Evolutionary conservation across 495 filamentous ascomycete species (phyloP).

Genomic region (Tuber microsphaerosporum): DNA sequence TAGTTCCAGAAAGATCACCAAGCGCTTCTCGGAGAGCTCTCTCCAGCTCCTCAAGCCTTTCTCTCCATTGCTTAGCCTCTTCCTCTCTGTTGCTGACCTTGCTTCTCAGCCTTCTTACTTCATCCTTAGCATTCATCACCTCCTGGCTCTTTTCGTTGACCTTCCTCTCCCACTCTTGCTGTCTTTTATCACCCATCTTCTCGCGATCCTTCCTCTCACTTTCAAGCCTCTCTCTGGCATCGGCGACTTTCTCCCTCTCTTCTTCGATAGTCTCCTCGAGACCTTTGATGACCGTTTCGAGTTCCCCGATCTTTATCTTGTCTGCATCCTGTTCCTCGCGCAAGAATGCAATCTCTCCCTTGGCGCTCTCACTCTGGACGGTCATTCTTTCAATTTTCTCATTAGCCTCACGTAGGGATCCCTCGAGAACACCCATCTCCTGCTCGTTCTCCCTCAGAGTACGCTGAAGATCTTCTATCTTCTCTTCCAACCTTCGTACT

Average conservation of each 20-base stretch:
- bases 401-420: slow-evolving; percentile 68
- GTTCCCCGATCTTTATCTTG: slow-evolving; percentile 93
- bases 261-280: slow-evolving; percentile 64
- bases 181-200: slow-evolving; percentile 73
- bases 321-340: slow-evolving; percentile 95
- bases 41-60: slow-evolving; percentile 81
- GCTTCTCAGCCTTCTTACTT: slow-evolving; percentile 71
- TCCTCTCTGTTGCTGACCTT: slow-evolving; percentile 74
- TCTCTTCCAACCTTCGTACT: slow-evolving; percentile 41
- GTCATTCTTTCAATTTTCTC: slow-evolving; percentile 76
- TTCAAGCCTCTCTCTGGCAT: slow-evolving; percentile 69
- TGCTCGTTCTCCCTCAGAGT: slow-evolving; percentile 67
- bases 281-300: slow-evolving; percentile 71
- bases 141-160: slow-evolving; percentile 38
- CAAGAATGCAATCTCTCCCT: slow-evolving; percentile 88
- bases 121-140: slow-evolving; percentile 65
- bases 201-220: slow-evolving; percentile 80
- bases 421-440: slow-evolving; percentile 70
- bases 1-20: slow-evolving; percentile 77
- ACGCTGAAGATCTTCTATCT: slow-evolving; percentile 66
- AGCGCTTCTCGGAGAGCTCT: slow-evolving; percentile 76
- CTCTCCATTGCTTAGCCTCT: slow-evolving; percentile 80
- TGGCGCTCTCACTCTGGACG: slow-evolving; percentile 84
- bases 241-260: slow-evolving; percentile 69
- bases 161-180: slow-evolving; percentile 70